These are phyloP conservation scores for Boletus eberwhitei DNA, from an alignment of 768 basidiomycete genomes.

Conservation along the genomic window DNA sequence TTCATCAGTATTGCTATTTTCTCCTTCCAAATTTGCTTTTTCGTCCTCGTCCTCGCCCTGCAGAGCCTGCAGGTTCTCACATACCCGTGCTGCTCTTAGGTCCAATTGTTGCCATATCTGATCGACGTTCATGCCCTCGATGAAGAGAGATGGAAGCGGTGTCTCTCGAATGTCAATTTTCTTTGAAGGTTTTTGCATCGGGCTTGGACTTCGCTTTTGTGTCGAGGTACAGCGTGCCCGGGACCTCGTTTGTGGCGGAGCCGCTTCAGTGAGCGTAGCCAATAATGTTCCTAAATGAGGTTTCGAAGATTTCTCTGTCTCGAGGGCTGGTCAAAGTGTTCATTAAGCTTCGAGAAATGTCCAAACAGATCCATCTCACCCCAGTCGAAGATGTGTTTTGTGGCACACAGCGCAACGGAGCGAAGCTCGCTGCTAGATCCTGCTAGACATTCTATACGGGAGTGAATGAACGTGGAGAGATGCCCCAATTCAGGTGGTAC, in stretches of 20 bases:
- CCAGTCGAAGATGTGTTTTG: slow-evolving; percentile 73
- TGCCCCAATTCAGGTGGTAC: slow-evolving; percentile 43
- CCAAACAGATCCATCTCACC: slow-evolving; percentile 43
- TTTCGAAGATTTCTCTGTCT: slow-evolving; percentile 62
- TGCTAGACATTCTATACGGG: slow-evolving; percentile 53
- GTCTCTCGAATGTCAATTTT: slow-evolving; percentile 49
- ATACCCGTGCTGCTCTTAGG: slow-evolving; percentile 67
- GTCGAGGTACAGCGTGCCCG: slow-evolving; percentile 42
- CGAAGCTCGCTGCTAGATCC: slow-evolving; percentile 51
- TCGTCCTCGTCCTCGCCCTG: slow-evolving; percentile 43
- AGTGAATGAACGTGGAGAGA: slow-evolving; percentile 55
- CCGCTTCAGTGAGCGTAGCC: slow-evolving; percentile 59
- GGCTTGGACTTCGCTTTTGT: slow-evolving; percentile 42
- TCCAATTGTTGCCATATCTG: slow-evolving; percentile 96
- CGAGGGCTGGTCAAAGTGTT: slow-evolving; percentile 47
- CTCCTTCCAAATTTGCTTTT: slow-evolving; percentile 18
- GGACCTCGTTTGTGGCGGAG: slow-evolving; percentile 75
- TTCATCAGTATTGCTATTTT: slow-evolving; percentile 19
- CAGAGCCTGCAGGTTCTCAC: slow-evolving; percentile 64
- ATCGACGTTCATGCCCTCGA: slow-evolving; percentile 76
- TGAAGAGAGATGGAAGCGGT: slow-evolving; percentile 70
- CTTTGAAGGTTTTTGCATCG: slow-evolving; percentile 31
- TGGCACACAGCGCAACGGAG: slow-evolving; percentile 57
- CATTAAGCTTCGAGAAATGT: neutral
- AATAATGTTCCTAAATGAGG: slow-evolving; percentile 65